A percentile compares a stretch with the other conserved stretches of the same genome.
Evolutionary conservation across 2,329 filamentous ascomycete genomes (phyloP).

Genomic region (Pseudogymnoascus sp.): DNA sequence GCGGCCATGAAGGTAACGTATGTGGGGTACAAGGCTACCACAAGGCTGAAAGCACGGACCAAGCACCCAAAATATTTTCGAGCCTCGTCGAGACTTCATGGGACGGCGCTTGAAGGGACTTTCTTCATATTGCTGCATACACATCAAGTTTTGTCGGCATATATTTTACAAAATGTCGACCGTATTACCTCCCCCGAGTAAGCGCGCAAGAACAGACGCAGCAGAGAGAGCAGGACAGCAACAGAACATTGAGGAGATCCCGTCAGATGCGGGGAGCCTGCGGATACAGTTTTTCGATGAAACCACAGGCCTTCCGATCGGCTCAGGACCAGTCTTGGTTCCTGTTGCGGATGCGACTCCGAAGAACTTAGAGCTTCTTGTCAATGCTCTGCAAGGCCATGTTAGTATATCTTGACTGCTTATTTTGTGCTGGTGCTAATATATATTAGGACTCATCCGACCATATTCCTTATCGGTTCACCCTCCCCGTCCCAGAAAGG

Average conservation of each 20-base stretch:
- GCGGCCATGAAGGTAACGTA: background rate
- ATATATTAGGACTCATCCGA: slow-evolving; percentile 47
- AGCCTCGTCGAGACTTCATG: slow-evolving; percentile 17
- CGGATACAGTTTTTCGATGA: slow-evolving; percentile 85
- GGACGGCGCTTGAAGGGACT: slow-evolving; percentile 1
- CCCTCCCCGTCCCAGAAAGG: slow-evolving; percentile 41
- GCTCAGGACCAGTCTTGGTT: slow-evolving; percentile 53
- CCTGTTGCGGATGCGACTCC: slow-evolving; percentile 78
- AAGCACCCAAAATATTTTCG: slow-evolving; percentile 9
- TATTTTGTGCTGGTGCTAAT: background rate
- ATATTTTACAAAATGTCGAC: slow-evolving; percentile 59
- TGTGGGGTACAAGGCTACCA: slow-evolving; percentile 14
- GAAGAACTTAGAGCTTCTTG: slow-evolving; percentile 78
- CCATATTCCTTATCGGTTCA: slow-evolving; percentile 59
- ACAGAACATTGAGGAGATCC: slow-evolving; percentile 64
- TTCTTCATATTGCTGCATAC: background rate
- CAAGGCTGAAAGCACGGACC: slow-evolving; percentile 22
- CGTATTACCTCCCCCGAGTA: slow-evolving; percentile 74
- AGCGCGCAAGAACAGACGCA: slow-evolving; percentile 73
- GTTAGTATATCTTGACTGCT: slow-evolving; percentile 33
- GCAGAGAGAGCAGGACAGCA: slow-evolving; percentile 66
- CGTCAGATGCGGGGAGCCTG: slow-evolving; percentile 66
- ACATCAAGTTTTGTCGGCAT: background rate
- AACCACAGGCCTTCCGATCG: slow-evolving; percentile 66
- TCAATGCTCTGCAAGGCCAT: slow-evolving; percentile 77